These are phyloP conservation scores for Picea mariana DNA, from an alignment of 83 land plant genomes.

Conservation along the genomic window DNA sequence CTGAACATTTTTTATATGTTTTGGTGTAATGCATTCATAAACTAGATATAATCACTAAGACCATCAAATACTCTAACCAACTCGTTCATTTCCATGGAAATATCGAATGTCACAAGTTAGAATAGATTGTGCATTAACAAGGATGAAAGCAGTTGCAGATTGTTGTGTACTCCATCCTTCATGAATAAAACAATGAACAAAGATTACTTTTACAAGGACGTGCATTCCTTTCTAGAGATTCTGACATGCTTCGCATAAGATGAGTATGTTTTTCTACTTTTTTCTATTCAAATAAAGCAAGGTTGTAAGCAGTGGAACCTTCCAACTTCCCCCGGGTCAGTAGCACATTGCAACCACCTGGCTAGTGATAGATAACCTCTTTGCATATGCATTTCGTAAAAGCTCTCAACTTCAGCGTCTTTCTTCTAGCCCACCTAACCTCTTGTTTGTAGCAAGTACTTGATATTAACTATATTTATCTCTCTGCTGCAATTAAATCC, in stretches of 20 bases:
- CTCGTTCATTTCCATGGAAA: background rate
- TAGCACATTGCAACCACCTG: background rate
- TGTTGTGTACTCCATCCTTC: background rate
- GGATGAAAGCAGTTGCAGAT: background rate
- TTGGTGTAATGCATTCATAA: constrained; percentile 1
- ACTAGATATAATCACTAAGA: background rate
- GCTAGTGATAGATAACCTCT: background rate
- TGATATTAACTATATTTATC: background rate
- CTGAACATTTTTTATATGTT: background rate
- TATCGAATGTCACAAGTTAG: background rate
- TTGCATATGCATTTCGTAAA: background rate
- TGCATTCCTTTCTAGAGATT: background rate
- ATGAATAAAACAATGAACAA: background rate
- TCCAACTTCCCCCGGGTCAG: background rate
- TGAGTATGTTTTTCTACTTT: background rate
- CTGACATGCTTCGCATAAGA: background rate
- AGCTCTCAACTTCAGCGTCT: background rate
- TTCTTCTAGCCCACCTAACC: background rate
- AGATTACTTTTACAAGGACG: background rate
- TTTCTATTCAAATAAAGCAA: background rate
- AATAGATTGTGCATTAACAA: background rate
- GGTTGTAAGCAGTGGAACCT: background rate
- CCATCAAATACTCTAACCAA: background rate
- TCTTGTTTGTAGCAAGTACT: background rate
- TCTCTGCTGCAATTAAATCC: too few relatives aligned